Evolutionary conservation across 495 filamentous ascomycete species (phyloP), one percentile per base, ranked within the genome.

Genomic region (Sabuloglossum arenarium): DNA sequence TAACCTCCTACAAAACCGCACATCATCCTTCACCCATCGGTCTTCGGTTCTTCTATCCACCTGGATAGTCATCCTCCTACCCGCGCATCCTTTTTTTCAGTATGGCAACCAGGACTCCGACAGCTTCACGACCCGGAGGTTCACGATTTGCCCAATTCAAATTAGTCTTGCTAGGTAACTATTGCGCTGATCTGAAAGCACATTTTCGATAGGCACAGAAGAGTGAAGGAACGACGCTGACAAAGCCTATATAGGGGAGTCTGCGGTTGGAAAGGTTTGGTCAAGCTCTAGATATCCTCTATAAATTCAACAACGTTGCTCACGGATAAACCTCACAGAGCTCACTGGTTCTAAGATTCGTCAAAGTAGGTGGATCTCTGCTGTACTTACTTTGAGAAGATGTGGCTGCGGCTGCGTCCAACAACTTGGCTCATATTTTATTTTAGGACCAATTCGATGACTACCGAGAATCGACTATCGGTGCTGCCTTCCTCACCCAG

Each of bases 391-490:
- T 49, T 37, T 23, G 42, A 19, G 24, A 5, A 25, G 30, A 23
- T 29, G 31, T 6, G 47, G 31, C 32, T n/a, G n/a, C n/a, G n/a
- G n/a, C n/a, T n/a, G n/a, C n/a, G n/a, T 11, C 29, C 9, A 1
- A 19, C 52, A 24, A 5, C n/a, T 31, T 21, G 30, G 10, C 29
- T 39, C 6, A 54, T 12, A 1, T 27, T 27, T 29, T 39, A 27
- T 39, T 28, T 16, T 60, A 95, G 90, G 91, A 98, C 68, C 91
- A 98, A 91, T 98, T 98, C 70, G 91, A 98, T 74, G 91, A 94
- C 67, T 98, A 96, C 73, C 79, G 91, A 69, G 91, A 98, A 78
- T 95, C 88, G 42, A 98, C 91, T 46, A 98, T 98, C 73, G 91
- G 91, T 70, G 91, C 91, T 59, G 91, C 91, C 60, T 98, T 98